phyloP scores from a whole-genome alignment of 2,329 filamentous ascomycete species.

The Colletotrichum spaethianum region DNA sequence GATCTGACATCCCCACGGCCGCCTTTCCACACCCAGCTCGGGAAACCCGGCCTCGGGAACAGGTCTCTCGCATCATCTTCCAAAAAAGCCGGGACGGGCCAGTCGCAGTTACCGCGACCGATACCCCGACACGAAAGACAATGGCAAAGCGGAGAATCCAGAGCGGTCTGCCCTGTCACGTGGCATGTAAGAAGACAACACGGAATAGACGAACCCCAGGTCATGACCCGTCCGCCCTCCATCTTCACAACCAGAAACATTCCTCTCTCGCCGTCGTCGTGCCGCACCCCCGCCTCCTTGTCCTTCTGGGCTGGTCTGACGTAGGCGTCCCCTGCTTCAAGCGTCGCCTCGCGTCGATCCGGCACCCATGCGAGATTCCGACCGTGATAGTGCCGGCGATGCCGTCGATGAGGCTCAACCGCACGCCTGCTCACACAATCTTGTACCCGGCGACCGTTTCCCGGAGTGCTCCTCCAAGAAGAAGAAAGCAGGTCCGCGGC shows the following conservation, averaged over 20 bases:
- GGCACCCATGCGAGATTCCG: neutral
- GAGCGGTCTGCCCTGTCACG: conserved; percentile 23
- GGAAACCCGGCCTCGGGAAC: neutral
- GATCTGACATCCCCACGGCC: neutral
- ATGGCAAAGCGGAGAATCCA: neutral
- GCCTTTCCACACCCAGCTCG: neutral
- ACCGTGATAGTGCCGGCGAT: too few species aligned
- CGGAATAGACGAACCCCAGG: conserved; percentile 35
- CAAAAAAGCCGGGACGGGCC: neutral
- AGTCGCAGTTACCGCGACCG: neutral
- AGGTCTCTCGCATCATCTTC: neutral
- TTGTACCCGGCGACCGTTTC: too few species aligned
- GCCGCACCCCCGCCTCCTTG: neutral
- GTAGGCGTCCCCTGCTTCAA: too few species aligned
- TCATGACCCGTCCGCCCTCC: conserved; percentile 28
- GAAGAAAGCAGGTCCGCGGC: neutral
- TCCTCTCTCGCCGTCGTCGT: neutral
- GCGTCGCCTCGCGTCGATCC: neutral
- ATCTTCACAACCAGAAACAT: neutral
- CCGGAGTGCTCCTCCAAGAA: neutral
- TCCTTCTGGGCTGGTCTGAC: neutral
- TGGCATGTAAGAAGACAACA: neutral
- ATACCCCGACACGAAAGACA: conserved; percentile 1
- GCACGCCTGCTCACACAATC: neutral
- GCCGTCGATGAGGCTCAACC: neutral